Base-by-base conservation (phyloP, 1,284 basidiomycete species). In the Ceratobasidium papillatum region DNA sequence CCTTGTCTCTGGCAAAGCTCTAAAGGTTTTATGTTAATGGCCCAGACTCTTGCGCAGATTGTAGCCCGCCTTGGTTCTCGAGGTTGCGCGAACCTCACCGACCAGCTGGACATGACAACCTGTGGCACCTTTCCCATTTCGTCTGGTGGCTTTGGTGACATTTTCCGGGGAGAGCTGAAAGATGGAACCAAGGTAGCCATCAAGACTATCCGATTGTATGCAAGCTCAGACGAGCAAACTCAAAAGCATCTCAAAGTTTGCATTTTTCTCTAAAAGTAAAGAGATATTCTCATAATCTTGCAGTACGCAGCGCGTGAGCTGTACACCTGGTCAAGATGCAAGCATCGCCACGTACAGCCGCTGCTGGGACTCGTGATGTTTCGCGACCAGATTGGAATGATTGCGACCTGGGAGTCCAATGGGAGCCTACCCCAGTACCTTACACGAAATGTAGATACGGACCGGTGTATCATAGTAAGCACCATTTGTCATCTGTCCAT, bases 261-360 rank as follows among this genome's bases (percentile, higher is more conserved):
- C n/a, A n/a, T n/a, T n/a, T n/a, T n/a, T n/a, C n/a, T n/a, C n/a
- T n/a, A n/a, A n/a, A n/a, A n/a, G n/a, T n/a, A n/a, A n/a, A n/a
- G n/a, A n/a, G n/a, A n/a, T n/a, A n/a, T n/a, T n/a, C n/a, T n/a
- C n/a, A n/a, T n/a, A n/a, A n/a, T n/a, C n/a, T n/a, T n/a, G n/a
- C n/a, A 65, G 63, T 8, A 65, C 25, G 43, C 45, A 3, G 43
- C 63, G 4, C 43, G 30, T 7, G 63, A 65, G 45, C 43, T 65
- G 30, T 51, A 65, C 25, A 32, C 43, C 17, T 65, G 63, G 63
- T 65, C 63, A 2, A 65, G 45, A n/a, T 65, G 45, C 63, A 7
- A 51, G n/a, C 63, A 65, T 51, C 63, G 45, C 9, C 34, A 51
- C 45, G 63, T 65, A 17, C 47, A 34, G 19, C 25, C 7, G 11